These are phyloP conservation scores for Baudoinia panamericana DNA, from an alignment of 495 filamentous ascomycete species.

Conservation along the genomic window DNA sequence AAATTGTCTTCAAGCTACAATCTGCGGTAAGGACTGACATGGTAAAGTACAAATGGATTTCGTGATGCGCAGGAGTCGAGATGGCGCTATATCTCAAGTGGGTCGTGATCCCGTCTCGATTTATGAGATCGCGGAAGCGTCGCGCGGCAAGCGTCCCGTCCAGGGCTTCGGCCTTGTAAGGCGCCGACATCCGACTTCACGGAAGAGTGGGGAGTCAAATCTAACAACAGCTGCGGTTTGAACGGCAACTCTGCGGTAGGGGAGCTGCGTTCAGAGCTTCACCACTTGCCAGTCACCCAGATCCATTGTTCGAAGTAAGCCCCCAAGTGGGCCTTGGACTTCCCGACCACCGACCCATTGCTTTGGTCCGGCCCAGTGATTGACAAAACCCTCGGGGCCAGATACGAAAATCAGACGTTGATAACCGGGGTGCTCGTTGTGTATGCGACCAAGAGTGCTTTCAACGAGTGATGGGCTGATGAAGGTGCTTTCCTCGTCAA, in stretches of 20 bases:
- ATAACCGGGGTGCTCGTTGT: conserved; percentile 8
- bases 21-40: no score
- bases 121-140: no score
- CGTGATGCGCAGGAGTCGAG: no score
- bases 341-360: conserved; percentile 57
- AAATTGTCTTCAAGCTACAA: no score
- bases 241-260: background rate
- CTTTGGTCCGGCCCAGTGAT: conserved; percentile 65
- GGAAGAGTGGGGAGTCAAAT: no score
- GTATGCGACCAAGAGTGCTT: conserved; percentile 15
- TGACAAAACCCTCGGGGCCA: conserved; percentile 82
- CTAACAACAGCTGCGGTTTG: no score
- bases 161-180: no score
- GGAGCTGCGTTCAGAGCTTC: conserved; percentile 55
- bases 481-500: conserved; percentile 61
- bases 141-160: no score
- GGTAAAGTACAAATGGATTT: no score
- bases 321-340: conserved; percentile 48
- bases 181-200: no score
- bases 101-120: no score
- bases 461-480: conserved; percentile 43
- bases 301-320: conserved; percentile 41
- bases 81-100: no score
- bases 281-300: conserved; percentile 45
- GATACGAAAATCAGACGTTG: conserved; percentile 63